Base-by-base conservation (phyloP, 2,329 filamentous ascomycete species). In the Pezicula neosporulosa region DNA sequence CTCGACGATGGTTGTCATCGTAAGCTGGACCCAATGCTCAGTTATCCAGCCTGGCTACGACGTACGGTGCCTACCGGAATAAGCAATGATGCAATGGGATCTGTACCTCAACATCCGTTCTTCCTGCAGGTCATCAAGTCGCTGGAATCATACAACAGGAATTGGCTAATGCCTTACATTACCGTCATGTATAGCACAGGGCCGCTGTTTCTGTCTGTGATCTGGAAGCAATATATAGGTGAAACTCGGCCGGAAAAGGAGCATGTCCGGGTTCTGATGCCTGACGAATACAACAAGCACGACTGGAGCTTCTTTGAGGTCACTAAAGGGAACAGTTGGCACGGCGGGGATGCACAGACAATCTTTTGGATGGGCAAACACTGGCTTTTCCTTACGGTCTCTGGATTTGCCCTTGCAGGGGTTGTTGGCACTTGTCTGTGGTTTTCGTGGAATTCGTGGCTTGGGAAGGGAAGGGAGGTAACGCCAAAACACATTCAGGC, bases 141-240 rank as follows among this genome's bases (percentile, higher is more conserved):
- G 12, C 72, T 92, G n/a, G 77, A 82, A 51, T 74, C 77, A 49
- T 89, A 89, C 68, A 78, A 88, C 63, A 77, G 81, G 53, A 81
- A 80, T 56, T 92, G 87, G 87, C 55, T 53, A 16, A 59, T 68
- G 46, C 73, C 73, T 0, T 90, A 92, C 67, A 86, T 89, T 62
- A 89, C 86, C 21, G 86, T 92, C 61, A 92, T 92, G 89, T 85
- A 86, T 44, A 84, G 82, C 9, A 89, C 89, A 0, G 88, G 88
- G 0, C 88, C 88, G 0, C 72, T 92, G 28, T 92, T 90, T 72
- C 70, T 92, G 43, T 89, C 83, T 50, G 80, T 91, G 38, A 79
- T 89, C 53, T 88, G 87, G 85, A 83, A 87, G 63, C 82, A 89
- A 66, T 91, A 88, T 68, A 82, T 83, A 66, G 74, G 77, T 33